Evolutionary conservation across 208 protist genomes (phyloP), one percentile per base, ranked within the genome.

Genomic region (Trypanosoma melophagium): DNA sequence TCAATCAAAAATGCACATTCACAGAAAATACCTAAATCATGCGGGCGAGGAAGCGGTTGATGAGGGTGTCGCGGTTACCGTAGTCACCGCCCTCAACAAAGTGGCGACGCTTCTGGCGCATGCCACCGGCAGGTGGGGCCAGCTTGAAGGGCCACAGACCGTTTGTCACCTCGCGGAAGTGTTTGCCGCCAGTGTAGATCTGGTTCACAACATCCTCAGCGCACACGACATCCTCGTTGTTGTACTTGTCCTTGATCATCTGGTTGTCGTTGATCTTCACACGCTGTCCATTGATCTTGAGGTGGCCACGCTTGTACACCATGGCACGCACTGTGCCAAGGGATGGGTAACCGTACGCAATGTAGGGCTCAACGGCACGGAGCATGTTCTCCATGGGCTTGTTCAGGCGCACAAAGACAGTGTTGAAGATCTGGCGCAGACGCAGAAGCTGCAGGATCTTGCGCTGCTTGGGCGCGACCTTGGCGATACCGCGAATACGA

Each of bases 201-300:
- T 99, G 97, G 96, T 99, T 98, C 76, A 99, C 96, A 24, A 99
- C 63, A 72, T 99, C 99, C 90, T 99, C 99, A 47, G 98, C 87
- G 77, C 98, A 99, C 54, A 99, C 85, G 65, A 99, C 87, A 60
- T 89, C 91, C 52, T 94, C 74, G 74, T 92, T 85, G 82, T 99
- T 90, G 65, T 99, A 97, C 65, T 80, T 71, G 55, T 97, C 66
- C 81, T 98, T 95, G 73, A 99, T 95, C 60, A 99, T 86, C 65
- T 93, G 76, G 79, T 99, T 99, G 79, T 96, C 86, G 58, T 61
- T 87, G 76, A 99, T 88, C 71, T 98, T 97, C 64, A 99, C 86
- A 74, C 99, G 97, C 86, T 99, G 93, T 42, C 87, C 83, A 82
- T 99, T 97, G 68, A 99, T 67, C 82, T 99, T 99, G 61, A 90